Conservation (phyloP, 208 protist genomes). For the Trypanosoma congolense region DNA sequence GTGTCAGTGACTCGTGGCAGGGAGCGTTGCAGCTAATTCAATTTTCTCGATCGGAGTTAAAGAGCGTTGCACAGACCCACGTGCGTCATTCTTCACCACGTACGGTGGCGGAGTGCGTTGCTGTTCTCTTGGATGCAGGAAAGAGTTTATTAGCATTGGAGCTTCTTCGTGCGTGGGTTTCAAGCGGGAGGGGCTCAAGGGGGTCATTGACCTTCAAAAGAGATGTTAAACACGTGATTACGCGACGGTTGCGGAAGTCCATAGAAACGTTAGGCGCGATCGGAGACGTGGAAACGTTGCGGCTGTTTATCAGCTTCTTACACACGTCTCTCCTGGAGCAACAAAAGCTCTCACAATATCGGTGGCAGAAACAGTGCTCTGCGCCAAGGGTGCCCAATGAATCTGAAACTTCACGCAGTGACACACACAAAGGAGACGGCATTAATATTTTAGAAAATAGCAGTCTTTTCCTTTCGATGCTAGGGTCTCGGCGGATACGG, state of each 20-base stretch:
- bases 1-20: slow-evolving; percentile 18
- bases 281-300: slow-evolving; percentile 22
- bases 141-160: slow-evolving; percentile 2
- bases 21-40: slow-evolving; percentile 9
- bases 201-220: neutral
- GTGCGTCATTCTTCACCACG: slow-evolving; percentile 13
- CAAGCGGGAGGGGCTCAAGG: neutral
- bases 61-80: neutral
- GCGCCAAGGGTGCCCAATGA: neutral
- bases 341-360: neutral
- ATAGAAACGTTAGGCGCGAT: slow-evolving; percentile 20
- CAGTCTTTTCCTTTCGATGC: slow-evolving; percentile 7
- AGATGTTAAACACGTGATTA: neutral
- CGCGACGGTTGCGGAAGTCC: slow-evolving; percentile 3
- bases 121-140: slow-evolving; percentile 17
- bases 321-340: slow-evolving; percentile 14
- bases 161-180: slow-evolving; percentile 8
- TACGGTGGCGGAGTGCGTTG: slow-evolving; percentile 11
- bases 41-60: slow-evolving; percentile 11
- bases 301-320: slow-evolving; percentile 7
- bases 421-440: no score
- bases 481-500: slow-evolving; percentile 18
- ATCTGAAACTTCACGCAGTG: no score
- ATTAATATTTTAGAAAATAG: no score
- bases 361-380: neutral